Conservation (phyloP, 306 rosid genomes). For the Prinsepia uniflora region DNA sequence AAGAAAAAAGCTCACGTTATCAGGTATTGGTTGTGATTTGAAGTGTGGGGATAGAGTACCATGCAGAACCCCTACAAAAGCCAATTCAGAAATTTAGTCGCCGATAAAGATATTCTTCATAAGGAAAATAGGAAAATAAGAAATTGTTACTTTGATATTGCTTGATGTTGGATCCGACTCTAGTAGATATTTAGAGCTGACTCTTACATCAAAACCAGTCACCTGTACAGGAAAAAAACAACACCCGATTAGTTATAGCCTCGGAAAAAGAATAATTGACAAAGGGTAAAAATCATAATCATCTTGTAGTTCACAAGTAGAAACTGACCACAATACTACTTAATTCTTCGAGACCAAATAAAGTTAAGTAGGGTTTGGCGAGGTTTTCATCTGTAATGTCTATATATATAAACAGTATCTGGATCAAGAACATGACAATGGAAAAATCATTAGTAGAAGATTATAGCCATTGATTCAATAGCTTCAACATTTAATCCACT, state of each 20-base stretch:
- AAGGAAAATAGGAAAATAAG: conserved; percentile 14
- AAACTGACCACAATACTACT: conserved; percentile 65
- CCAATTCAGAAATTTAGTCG: conserved; percentile 27
- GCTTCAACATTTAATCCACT: conserved; percentile 22
- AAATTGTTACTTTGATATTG: conserved; percentile 63
- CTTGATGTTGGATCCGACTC: conserved; percentile 56
- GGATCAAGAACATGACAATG: conserved; percentile 34
- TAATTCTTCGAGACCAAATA: conserved; percentile 89
- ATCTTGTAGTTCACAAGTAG: conserved; percentile 13
- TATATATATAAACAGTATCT: conserved; percentile 66
- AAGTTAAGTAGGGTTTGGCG: conserved; percentile 80
- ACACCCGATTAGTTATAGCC: conserved; percentile 20
- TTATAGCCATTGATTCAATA: conserved; percentile 19
- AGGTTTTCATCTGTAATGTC: conserved; percentile 78
- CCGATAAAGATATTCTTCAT: conserved; percentile 3
- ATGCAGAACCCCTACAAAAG: conserved; percentile 64
- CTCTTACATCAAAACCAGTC: conserved; percentile 66
- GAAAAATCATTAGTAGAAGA: conserved; percentile 5
- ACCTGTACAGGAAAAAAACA: conserved; percentile 43
- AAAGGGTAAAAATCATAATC: background rate
- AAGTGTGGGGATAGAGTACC: conserved; percentile 65
- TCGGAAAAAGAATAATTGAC: background rate
- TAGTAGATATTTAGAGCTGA: conserved; percentile 74
- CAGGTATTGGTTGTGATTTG: conserved; percentile 86
- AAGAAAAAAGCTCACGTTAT: conserved; percentile 51